Evolutionary conservation across 345 rosid species (phyloP).

Genomic region (Brassica juncea): DNA sequence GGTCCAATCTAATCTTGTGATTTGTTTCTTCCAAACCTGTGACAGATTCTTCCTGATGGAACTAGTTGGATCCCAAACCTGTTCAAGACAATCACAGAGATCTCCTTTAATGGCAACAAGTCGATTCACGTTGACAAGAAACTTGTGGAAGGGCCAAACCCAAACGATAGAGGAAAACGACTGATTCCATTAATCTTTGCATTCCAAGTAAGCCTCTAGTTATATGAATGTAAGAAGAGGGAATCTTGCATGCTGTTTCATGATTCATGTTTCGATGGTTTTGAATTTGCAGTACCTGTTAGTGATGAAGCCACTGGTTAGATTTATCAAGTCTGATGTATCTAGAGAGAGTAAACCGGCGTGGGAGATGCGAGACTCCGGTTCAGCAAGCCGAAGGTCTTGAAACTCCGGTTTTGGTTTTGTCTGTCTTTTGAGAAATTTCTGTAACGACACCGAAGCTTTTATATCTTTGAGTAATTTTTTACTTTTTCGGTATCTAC

Average conservation of each 20-base stretch:
- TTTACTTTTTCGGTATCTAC: not conserved
- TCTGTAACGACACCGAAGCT: constrained; percentile 13
- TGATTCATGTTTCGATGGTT: constrained; percentile 10
- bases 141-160: constrained; percentile 58
- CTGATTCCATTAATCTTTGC: constrained; percentile 51
- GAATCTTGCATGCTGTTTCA: not conserved
- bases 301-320: constrained; percentile 46
- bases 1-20: not conserved
- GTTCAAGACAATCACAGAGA: constrained; percentile 47
- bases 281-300: constrained; percentile 44
- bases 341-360: constrained; percentile 46
- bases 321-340: constrained; percentile 49
- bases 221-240: not conserved
- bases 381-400: constrained; percentile 34
- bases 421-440: constrained; percentile 14
- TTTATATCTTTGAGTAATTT: constrained; percentile 1
- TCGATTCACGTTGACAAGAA: constrained; percentile 54
- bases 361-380: constrained; percentile 44
- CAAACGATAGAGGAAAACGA: constrained; percentile 52
- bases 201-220: constrained; percentile 47
- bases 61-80: constrained; percentile 56
- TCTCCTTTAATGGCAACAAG: constrained; percentile 47
- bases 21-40: not conserved
- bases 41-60: constrained; percentile 58
- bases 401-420: constrained; percentile 23